These are phyloP conservation scores for Lupinus albus DNA, from an alignment of 306 rosid species.

Conservation along the genomic window DNA sequence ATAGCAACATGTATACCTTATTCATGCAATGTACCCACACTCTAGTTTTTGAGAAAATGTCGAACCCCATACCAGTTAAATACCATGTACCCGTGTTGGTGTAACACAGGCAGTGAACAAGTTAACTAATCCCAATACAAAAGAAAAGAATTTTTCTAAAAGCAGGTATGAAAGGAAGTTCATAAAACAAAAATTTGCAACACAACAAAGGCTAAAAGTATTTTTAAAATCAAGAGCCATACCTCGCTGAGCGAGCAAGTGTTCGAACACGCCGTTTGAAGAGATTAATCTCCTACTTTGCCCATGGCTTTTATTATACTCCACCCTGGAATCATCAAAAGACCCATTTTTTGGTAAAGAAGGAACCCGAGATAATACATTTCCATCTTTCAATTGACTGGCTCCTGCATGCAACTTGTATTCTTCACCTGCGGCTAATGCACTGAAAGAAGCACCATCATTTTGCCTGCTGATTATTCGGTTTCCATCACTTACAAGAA, in stretches of 20 bases:
- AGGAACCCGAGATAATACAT: slow-evolving; percentile 48
- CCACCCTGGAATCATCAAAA: slow-evolving; percentile 40
- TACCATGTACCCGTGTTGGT: no score
- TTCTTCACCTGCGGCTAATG: slow-evolving; percentile 39
- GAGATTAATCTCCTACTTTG: slow-evolving; percentile 42
- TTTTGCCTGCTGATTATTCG: slow-evolving; percentile 44
- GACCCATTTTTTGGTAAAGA: slow-evolving; percentile 43
- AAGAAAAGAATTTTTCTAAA: slow-evolving; percentile 7
- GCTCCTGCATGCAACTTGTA: slow-evolving; percentile 40
- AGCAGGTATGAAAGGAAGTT: neutral
- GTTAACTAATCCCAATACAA: slow-evolving; percentile 3
- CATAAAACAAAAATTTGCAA: slow-evolving; percentile 2
- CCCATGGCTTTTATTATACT: slow-evolving; percentile 42
- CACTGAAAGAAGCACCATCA: slow-evolving; percentile 39
- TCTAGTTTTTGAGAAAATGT: no score
- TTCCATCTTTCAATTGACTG: slow-evolving; percentile 39
- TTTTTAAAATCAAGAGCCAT: slow-evolving; percentile 19
- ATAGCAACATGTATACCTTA: no score
- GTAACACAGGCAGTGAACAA: slow-evolving; percentile 2
- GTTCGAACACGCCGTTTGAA: slow-evolving; percentile 35
- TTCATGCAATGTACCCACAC: no score
- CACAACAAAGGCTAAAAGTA: slow-evolving; percentile 25
- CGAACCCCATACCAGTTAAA: no score
- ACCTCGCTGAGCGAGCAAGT: slow-evolving; percentile 45
- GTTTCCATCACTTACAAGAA: slow-evolving; percentile 58